Percentiles rank a stretch among this genome's conserved stretches.
These are phyloP conservation scores for Hypsizygus marmoreus DNA, from an alignment of 768 basidiomycete genomes.

Conservation along the genomic window DNA sequence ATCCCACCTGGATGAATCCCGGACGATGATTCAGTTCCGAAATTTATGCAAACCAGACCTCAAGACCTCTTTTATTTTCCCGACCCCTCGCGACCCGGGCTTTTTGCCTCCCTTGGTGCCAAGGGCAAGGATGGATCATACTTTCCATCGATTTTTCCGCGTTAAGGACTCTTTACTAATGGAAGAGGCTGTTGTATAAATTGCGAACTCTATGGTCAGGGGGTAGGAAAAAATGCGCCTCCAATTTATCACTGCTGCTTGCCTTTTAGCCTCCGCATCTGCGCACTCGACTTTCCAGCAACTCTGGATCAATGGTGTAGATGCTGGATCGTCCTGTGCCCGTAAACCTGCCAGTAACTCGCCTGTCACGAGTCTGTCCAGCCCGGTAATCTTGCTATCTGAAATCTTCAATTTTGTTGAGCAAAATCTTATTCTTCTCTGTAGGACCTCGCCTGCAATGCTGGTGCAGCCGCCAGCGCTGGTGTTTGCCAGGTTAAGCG, in stretches of 20 bases:
- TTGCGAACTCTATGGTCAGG: background rate
- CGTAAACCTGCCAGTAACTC: constrained; percentile 47
- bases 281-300: constrained; percentile 59
- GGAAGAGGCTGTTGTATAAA: background rate
- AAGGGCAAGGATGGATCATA: background rate
- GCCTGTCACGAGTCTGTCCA: constrained; percentile 44
- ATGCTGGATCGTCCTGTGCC: constrained; percentile 48
- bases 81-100: no score
- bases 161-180: background rate
- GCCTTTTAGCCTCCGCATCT: constrained; percentile 39
- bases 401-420: background rate
- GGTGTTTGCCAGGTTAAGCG: constrained; percentile 45
- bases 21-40: constrained; percentile 1
- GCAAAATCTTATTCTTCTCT: background rate
- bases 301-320: constrained; percentile 52
- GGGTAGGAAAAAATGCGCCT: constrained; percentile 27
- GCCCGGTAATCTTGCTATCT: constrained; percentile 28
- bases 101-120: background rate
- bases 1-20: constrained; percentile 4
- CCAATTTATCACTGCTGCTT: constrained; percentile 30
- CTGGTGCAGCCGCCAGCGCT: constrained; percentile 27
- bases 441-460: constrained; percentile 54
- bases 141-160: constrained; percentile 3
- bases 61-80: constrained; percentile 3
- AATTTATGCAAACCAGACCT: constrained; percentile 4